These are phyloP conservation scores for Phaffia australis DNA, from an alignment of 768 basidiomycete genomes.

Conservation along the genomic window DNA sequence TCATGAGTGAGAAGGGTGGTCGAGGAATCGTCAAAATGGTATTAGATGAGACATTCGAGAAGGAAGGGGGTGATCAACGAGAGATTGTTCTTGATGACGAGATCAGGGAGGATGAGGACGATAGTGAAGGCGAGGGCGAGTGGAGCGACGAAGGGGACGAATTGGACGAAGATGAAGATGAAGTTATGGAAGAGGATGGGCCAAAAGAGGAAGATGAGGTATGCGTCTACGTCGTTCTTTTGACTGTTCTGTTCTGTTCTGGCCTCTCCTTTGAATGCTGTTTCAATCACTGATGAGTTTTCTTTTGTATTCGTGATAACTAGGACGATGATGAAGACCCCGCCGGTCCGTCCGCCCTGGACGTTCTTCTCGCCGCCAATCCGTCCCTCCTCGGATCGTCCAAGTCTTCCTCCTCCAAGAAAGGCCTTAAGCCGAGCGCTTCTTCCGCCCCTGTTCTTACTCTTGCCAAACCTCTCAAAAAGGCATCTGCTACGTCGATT, in stretches of 20 bases:
- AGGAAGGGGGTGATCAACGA: slow-evolving; percentile 38
- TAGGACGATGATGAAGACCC: slow-evolving; percentile 31
- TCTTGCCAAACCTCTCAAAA: slow-evolving; percentile 9
- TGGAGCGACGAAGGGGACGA: slow-evolving; percentile 36
- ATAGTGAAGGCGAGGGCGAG: slow-evolving; percentile 34
- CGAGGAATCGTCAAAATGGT: slow-evolving; percentile 52
- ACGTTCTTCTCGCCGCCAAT: slow-evolving; percentile 21
- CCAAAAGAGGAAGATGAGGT: slow-evolving; percentile 42
- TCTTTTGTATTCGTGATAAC: background rate
- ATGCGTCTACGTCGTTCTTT: slow-evolving; percentile 25
- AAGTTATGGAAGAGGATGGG: slow-evolving; percentile 33
- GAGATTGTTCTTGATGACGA: slow-evolving; percentile 40
- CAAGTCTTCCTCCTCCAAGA: slow-evolving; percentile 1
- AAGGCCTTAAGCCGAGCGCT: slow-evolving; percentile 8
- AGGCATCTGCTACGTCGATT: slow-evolving; percentile 5
- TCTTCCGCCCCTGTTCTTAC: background rate
- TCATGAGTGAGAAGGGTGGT: slow-evolving; percentile 49
- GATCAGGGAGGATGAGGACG: slow-evolving; percentile 8
- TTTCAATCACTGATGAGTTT: background rate
- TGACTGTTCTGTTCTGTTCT: slow-evolving; percentile 28
- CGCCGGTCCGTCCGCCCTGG: slow-evolving; percentile 21
- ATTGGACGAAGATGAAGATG: slow-evolving; percentile 27
- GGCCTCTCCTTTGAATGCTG: slow-evolving; percentile 29
- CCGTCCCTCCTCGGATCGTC: slow-evolving; percentile 6
- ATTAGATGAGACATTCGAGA: slow-evolving; percentile 33